phyloP scores from a whole-genome alignment of 2,329 filamentous ascomycete species.

The Didymella segeticola region DNA sequence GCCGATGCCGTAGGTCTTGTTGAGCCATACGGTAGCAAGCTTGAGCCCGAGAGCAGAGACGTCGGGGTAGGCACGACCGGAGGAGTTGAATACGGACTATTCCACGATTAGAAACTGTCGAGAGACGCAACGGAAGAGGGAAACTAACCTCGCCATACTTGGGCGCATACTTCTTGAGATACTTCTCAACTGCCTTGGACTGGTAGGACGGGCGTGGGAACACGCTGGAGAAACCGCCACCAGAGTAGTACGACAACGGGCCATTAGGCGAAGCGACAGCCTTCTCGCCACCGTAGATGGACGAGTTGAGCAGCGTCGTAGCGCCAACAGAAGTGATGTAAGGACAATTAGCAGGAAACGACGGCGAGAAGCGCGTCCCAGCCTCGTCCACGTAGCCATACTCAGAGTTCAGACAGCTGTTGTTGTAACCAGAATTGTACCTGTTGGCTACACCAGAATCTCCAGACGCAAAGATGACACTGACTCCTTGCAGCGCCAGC shows the following conservation, averaged over 20 bases:
- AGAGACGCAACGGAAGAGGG: too few relatives aligned
- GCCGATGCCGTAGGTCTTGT: constrained; percentile 44
- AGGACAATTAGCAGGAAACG: constrained; percentile 69
- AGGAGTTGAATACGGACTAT: constrained; percentile 20
- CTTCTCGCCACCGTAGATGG: constrained; percentile 55
- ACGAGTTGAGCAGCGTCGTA: constrained; percentile 43
- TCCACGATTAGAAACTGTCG: too few relatives aligned
- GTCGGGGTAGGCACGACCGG: constrained; percentile 65
- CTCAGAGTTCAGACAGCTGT: constrained; percentile 23
- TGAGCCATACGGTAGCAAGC: constrained; percentile 49
- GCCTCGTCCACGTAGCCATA: constrained; percentile 17
- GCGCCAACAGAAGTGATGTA: constrained; percentile 68
- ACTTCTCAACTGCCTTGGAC: constrained; percentile 25
- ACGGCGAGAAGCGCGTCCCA: constrained; percentile 56
- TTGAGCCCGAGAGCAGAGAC: constrained; percentile 63
- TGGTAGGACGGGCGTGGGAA: constrained; percentile 58
- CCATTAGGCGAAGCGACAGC: constrained; percentile 32
- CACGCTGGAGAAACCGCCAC: constrained; percentile 56
- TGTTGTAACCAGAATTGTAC: constrained; percentile 21
- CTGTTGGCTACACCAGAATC: constrained; percentile 44
- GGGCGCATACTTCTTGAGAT: constrained; percentile 13
- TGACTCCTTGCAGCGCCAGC: constrained; percentile 52
- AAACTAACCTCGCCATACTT: constrained; percentile 20
- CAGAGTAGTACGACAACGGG: constrained; percentile 20
- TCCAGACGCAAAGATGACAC: constrained; percentile 57